phyloP scores from a whole-genome alignment of 176 grass and related monocot species.

The Oryza brachyantha region DNA sequence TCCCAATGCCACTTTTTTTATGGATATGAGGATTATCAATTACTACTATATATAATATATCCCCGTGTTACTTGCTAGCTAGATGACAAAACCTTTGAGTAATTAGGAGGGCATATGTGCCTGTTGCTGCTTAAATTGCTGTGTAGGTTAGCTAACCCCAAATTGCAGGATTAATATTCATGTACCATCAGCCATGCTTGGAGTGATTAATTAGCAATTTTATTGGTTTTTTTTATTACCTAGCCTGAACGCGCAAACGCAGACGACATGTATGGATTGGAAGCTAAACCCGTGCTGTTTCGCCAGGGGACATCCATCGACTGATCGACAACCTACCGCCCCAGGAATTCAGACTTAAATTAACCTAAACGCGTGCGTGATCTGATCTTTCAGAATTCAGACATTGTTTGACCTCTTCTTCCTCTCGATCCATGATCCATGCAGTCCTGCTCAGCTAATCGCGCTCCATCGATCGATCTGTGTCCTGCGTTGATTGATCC shows the following conservation, averaged over 20 bases:
- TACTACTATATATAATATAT: too few relatives aligned
- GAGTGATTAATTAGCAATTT: neutral
- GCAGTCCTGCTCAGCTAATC: neutral
- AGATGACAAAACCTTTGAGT: neutral
- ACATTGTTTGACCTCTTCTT: slow-evolving; percentile 26
- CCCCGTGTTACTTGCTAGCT: neutral
- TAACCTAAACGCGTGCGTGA: neutral
- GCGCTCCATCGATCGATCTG: neutral
- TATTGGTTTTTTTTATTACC: neutral
- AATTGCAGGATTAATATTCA: neutral
- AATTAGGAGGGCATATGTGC: neutral
- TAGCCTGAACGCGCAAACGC: neutral
- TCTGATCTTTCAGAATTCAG: too few relatives aligned
- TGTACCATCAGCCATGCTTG: neutral
- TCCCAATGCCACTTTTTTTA: neutral
- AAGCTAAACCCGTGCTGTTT: neutral
- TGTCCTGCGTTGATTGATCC: neutral
- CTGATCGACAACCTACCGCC: neutral
- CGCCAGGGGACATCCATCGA: neutral
- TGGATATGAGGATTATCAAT: neutral
- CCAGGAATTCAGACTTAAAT: slow-evolving; percentile 27
- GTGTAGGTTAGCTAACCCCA: neutral
- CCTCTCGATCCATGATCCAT: neutral
- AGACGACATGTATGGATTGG: neutral
- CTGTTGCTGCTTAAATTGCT: neutral